phyloP scores from a whole-genome alignment of 805 yeast genomes.

The Kockiozyma suomiensis region DNA sequence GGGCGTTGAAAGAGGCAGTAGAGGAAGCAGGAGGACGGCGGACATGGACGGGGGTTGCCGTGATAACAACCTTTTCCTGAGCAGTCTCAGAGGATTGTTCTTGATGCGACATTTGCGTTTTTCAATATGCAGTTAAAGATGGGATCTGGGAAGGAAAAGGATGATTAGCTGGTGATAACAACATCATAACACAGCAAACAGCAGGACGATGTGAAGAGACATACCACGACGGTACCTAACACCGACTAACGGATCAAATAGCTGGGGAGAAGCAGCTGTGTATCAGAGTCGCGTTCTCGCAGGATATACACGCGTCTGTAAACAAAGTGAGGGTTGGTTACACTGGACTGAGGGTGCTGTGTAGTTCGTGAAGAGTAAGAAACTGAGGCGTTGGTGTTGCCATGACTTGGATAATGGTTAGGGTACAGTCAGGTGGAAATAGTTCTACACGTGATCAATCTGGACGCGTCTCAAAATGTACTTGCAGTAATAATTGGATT shows the following conservation, averaged over 20 bases:
- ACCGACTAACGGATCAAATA: too few relatives aligned
- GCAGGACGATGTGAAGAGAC: not conserved
- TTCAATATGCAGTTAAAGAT: too few relatives aligned
- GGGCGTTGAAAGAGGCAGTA: not conserved
- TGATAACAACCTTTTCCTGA: conserved; percentile 4
- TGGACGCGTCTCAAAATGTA: too few relatives aligned
- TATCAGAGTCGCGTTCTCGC: not conserved
- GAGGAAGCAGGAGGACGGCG: conserved; percentile 10
- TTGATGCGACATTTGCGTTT: not conserved
- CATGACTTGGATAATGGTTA: not conserved
- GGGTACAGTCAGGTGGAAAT: not conserved
- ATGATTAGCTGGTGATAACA: not conserved
- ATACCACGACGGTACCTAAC: not conserved
- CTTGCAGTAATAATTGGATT: too few relatives aligned
- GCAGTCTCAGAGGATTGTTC: not conserved
- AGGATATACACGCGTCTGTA: conserved; percentile 4
- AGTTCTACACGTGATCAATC: too few relatives aligned
- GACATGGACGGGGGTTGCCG: conserved; percentile 20
- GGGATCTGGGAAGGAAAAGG: not conserved
- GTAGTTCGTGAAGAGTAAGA: conserved; percentile 1
- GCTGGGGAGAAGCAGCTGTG: too few relatives aligned
- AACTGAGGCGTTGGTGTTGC: conserved; percentile 2
- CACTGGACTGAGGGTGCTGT: conserved; percentile 13
- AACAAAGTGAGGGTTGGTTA: conserved; percentile 1
- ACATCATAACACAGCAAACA: not conserved